A percentile compares a stretch with the other conserved stretches of the same genome.
Conservation (phyloP, 1,284 basidiomycete species). For the Stereum hirsutum region DNA sequence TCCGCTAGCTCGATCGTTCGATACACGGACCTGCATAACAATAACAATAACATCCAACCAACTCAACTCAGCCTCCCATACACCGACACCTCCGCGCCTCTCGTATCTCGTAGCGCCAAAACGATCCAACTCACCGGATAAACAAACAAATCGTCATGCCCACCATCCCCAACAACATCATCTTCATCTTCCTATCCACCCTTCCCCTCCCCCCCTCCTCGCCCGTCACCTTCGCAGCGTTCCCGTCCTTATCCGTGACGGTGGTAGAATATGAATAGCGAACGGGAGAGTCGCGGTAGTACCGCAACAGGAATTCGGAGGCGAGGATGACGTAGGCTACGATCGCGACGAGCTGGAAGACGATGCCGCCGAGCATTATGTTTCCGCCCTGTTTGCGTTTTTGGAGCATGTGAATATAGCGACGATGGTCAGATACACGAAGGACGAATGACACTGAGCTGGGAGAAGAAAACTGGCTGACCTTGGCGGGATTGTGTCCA, state of each 20-base stretch:
- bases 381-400: slow-evolving; percentile 23
- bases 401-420: not conserved
- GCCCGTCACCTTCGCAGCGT: not conserved
- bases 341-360: slow-evolving; percentile 27
- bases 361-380: slow-evolving; percentile 39
- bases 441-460: not conserved
- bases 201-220: not conserved
- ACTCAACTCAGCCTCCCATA: not conserved
- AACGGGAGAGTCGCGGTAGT: slow-evolving; percentile 24
- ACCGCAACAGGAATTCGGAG: slow-evolving; percentile 30
- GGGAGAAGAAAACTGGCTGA: not conserved
- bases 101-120: not conserved
- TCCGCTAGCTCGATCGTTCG: slow-evolving; percentile 43
- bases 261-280: too few relatives aligned
- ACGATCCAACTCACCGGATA: slow-evolving; percentile 17
- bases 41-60: not conserved
- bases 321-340: slow-evolving; percentile 23
- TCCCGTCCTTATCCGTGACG: too few relatives aligned
- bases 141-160: slow-evolving; percentile 22
- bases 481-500: not conserved
- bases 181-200: slow-evolving; percentile 15
- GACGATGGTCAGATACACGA: not conserved
- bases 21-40: slow-evolving; percentile 9
- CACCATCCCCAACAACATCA: slow-evolving; percentile 19
- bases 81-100: not conserved